A percentile compares a stretch with the other conserved stretches of the same genome.
Evolutionary conservation across 139 green algal species (phyloP).

Genomic region (Chlorella vulgaris): DNA sequence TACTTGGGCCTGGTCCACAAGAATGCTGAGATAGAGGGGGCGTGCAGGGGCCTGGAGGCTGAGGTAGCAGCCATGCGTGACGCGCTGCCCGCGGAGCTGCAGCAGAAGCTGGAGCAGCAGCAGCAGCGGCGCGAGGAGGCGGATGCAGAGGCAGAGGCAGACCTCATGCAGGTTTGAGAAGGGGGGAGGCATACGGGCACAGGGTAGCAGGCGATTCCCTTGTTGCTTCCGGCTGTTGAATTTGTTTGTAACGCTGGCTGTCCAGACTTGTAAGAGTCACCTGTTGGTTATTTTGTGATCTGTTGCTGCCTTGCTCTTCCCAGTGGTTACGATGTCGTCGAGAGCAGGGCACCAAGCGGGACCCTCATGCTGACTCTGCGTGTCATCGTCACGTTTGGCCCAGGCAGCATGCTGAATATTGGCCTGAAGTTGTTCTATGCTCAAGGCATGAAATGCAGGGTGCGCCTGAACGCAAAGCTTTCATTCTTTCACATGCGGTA

Average conservation of each 20-base stretch:
- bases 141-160: background rate
- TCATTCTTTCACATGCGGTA: too few species aligned
- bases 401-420: too few species aligned
- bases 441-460: too few species aligned
- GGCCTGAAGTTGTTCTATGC: too few species aligned
- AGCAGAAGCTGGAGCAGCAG: background rate
- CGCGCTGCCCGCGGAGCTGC: slow-evolving; percentile 6
- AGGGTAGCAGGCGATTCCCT: background rate
- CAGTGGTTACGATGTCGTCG: too few species aligned
- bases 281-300: too few species aligned
- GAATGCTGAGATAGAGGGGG: slow-evolving; percentile 65
- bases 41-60: slow-evolving; percentile 3
- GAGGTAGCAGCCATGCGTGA: slow-evolving; percentile 22
- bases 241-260: background rate
- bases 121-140: background rate
- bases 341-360: too few species aligned
- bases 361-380: too few species aligned
- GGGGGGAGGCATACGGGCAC: background rate
- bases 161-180: slow-evolving; percentile 16
- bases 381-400: too few species aligned
- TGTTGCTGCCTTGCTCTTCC: too few species aligned
- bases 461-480: too few species aligned
- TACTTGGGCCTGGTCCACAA: slow-evolving; percentile 62
- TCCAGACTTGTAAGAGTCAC: too few species aligned
- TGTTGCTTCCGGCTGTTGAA: background rate